Base-by-base conservation (phyloP, 768 basidiomycete species). In the Suillus weaverae region DNA sequence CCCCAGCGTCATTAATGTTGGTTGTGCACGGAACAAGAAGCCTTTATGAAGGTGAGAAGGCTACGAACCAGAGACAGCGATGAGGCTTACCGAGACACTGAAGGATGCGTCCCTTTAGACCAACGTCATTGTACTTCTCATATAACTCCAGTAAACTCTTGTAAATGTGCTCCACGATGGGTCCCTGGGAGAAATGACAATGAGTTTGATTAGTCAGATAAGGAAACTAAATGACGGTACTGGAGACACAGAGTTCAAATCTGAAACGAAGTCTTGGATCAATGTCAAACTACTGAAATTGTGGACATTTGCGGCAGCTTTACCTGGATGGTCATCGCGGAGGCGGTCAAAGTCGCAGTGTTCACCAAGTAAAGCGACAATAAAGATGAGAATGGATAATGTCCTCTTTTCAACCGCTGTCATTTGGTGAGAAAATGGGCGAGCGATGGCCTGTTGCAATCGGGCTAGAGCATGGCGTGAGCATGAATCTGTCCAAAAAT, bases 21-120 rank as follows among this genome's bases (percentile, higher is more conserved):
- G 97, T 69, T 96, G 92, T 5, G 95, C 89, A 32, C 94, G 89
- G 80, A 95, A 99, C 6, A 99, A 78, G 76, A 92, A 97, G 13
- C 97, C 95, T 94, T 66, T 7, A 39, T 18, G 36, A 60, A 18
- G n/a, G 38, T 66, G 30, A 68, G 48, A 20, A 20, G 44, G 55
- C 1, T 36, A 43, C 26, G n/a, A 32, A 41, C 14, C 6, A 16
- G 5, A n/a, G 16, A 41, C 36, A 39, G 53, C 18, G 14, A 22
- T 16, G 32, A 53, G 51, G 71, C 84, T 36, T 66, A 94, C 95
- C 97, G 35, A 99, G 79, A 72, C 95, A 97, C 69, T 94, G 91
- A 62, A 97, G 74, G 26, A 92, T 83, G 36, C 92, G 86, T n/a
- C 85, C 85, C 33, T 88, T 86, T 20, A 95, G 78, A 11, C 83